Percentiles rank a stretch among this genome's conserved stretches.
Evolutionary conservation across 2,329 filamentous ascomycete genomes (phyloP).

Genomic region (Endothia cerciana): DNA sequence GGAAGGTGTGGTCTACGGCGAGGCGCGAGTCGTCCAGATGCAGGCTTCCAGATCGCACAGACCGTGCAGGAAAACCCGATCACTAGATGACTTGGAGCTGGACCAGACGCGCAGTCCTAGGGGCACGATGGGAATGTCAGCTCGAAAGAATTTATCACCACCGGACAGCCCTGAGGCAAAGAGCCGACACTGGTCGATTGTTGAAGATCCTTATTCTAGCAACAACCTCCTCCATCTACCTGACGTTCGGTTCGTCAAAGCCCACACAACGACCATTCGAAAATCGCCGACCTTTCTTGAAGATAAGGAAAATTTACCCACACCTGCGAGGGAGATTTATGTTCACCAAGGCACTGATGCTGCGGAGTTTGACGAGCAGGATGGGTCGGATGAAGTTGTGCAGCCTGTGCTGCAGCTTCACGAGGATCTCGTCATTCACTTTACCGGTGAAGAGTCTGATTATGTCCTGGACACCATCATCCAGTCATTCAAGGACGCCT

Average conservation of each 20-base stretch:
- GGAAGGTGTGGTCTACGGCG: conserved; percentile 45
- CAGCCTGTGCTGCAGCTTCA: conserved; percentile 54
- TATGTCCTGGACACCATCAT: conserved; percentile 51
- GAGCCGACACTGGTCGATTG: conserved; percentile 25
- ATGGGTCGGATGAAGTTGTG: conserved; percentile 35
- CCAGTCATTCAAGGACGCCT: conserved; percentile 48
- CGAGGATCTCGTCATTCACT: conserved; percentile 61
- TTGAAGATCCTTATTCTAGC: conserved; percentile 22
- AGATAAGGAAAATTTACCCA: neutral
- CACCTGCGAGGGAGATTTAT: conserved; percentile 36
- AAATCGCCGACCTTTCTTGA: conserved; percentile 30
- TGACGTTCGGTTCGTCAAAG: conserved; percentile 36
- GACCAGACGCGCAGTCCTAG: conserved; percentile 13
- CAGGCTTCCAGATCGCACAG: conserved; percentile 34
- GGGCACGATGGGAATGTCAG: neutral
- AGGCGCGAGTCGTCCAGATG: conserved; percentile 46
- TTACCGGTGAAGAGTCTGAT: conserved; percentile 50
- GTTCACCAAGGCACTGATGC: conserved; percentile 48
- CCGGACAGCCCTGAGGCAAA: conserved; percentile 19
- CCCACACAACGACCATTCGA: conserved; percentile 37
- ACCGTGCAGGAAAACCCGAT: conserved; percentile 40
- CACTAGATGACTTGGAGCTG: conserved; percentile 38
- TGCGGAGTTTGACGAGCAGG: conserved; percentile 31
- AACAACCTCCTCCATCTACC: conserved; percentile 32
- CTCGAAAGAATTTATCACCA: conserved; percentile 9